phyloP scores from a whole-genome alignment of 2,329 filamentous ascomycete genomes.

The Exophiala bonariae region DNA sequence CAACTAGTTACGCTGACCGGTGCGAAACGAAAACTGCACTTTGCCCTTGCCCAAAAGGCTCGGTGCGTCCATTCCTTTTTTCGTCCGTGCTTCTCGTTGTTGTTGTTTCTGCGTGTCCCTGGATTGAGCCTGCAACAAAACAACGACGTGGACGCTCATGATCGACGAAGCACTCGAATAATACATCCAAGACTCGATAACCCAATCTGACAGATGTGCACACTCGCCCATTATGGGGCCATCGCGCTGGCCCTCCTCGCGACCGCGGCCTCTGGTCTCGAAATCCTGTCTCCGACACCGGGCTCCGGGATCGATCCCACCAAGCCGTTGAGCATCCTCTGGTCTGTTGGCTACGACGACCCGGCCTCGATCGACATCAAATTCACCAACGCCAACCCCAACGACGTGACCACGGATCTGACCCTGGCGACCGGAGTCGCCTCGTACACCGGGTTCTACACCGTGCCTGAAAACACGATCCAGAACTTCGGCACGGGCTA shows the following conservation, averaged over 20 bases:
- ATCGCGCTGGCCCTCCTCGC: conserved; percentile 6
- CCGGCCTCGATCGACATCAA: conserved; percentile 41
- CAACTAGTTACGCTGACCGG: too few relatives aligned
- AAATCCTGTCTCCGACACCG: conserved; percentile 18
- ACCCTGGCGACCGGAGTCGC: conserved; percentile 14
- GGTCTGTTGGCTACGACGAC: conserved; percentile 34
- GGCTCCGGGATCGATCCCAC: conserved; percentile 15
- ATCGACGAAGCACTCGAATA: too few relatives aligned
- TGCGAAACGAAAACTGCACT: too few relatives aligned
- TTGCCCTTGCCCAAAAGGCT: too few relatives aligned
- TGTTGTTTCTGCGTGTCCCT: too few relatives aligned
- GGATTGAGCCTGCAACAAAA: too few relatives aligned
- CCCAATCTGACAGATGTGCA: neutral
- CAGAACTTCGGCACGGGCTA: conserved; percentile 9
- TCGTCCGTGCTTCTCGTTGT: too few relatives aligned
- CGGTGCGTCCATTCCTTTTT: too few relatives aligned
- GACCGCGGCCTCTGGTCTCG: conserved; percentile 8
- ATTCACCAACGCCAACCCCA: conserved; percentile 40
- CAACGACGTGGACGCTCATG: too few relatives aligned
- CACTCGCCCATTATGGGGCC: neutral
- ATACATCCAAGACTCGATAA: too few relatives aligned
- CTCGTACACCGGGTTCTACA: conserved; percentile 9
- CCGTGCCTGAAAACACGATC: conserved; percentile 13
- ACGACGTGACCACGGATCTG: conserved; percentile 3
- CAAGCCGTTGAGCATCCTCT: conserved; percentile 24